phyloP scores from a whole-genome alignment of 1,139 yeast genomes.

The Sporopachydermia cereana region DNA sequence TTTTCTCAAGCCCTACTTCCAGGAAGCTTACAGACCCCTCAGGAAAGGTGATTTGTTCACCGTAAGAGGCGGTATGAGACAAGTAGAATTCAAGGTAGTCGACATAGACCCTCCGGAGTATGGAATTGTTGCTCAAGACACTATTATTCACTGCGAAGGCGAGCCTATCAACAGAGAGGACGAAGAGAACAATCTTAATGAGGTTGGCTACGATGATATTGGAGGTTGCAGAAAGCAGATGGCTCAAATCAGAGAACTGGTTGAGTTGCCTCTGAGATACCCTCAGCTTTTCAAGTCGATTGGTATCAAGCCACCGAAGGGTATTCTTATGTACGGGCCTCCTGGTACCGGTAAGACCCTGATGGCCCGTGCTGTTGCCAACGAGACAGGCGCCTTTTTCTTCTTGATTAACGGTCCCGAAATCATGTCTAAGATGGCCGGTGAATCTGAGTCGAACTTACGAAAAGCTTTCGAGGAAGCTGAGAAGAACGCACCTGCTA shows the following conservation, averaged over 20 bases:
- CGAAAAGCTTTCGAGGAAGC: slow-evolving; percentile 99
- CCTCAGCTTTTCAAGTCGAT: slow-evolving; percentile 94
- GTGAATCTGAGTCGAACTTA: slow-evolving; percentile 94
- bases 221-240: slow-evolving; percentile 98
- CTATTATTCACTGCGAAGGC: slow-evolving; percentile 97
- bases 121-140: slow-evolving; percentile 97
- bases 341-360: slow-evolving; percentile 99
- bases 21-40: slow-evolving; percentile 97
- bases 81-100: slow-evolving; percentile 95
- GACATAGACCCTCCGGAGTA: slow-evolving; percentile 97
- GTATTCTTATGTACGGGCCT: slow-evolving; percentile 95
- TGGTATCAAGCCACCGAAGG: slow-evolving; percentile 97
- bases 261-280: slow-evolving; percentile 91
- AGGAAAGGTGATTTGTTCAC: slow-evolving; percentile 95
- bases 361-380: slow-evolving; percentile 99
- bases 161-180: slow-evolving; percentile 99
- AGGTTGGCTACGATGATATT: slow-evolving; percentile 96
- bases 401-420: slow-evolving; percentile 99
- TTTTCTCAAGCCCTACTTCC: slow-evolving; percentile 93
- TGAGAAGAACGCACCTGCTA: slow-evolving; percentile 95
- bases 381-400: slow-evolving; percentile 98
- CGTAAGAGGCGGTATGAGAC: slow-evolving; percentile 98
- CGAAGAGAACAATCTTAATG: slow-evolving; percentile 91
- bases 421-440: slow-evolving; percentile 99
- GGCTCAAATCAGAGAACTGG: slow-evolving; percentile 97